Conservation (phyloP, 1,284 basidiomycete genomes). For the Trichosporon coremiiforme region DNA sequence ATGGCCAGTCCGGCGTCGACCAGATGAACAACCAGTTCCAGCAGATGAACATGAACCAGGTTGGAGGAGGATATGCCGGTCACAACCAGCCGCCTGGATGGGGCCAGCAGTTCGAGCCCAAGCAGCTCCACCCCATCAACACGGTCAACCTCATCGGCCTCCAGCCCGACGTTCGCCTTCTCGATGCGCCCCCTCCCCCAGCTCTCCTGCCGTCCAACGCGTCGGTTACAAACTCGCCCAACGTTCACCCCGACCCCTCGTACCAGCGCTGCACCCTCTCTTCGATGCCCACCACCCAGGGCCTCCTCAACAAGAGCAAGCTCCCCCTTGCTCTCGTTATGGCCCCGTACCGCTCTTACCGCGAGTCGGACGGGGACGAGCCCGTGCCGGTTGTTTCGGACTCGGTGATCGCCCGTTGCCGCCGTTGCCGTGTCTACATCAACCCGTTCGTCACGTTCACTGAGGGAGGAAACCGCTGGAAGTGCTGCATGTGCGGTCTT, state of each 20-base stretch:
- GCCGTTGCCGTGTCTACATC: constrained; percentile 96
- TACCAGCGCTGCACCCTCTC: constrained; percentile 94
- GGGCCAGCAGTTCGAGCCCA: constrained; percentile 33
- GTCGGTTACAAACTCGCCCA: constrained; percentile 75
- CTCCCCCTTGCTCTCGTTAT: constrained; percentile 88
- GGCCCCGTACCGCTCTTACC: constrained; percentile 84
- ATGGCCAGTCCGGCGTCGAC: constrained; percentile 59
- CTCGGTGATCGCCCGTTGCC: constrained; percentile 94
- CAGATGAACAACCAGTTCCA: constrained; percentile 80
- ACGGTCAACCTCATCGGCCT: constrained; percentile 86
- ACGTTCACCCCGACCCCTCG: constrained; percentile 81
- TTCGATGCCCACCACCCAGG: constrained; percentile 86
- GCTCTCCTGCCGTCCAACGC: constrained; percentile 83
- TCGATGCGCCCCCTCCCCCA: constrained; percentile 79
- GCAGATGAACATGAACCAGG: constrained; percentile 76
- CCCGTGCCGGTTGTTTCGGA: constrained; percentile 87
- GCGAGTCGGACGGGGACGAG: constrained; percentile 60
- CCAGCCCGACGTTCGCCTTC: constrained; percentile 83
- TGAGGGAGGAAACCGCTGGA: constrained; percentile 98
- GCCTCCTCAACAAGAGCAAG: constrained; percentile 88
- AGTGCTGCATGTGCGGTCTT: constrained; percentile 99
- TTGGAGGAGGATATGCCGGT: constrained; percentile 54
- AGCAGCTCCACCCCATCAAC: constrained; percentile 63
- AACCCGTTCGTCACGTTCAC: constrained; percentile 99
- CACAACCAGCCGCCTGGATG: constrained; percentile 24